phyloP scores from a whole-genome alignment of 2,329 filamentous ascomycete species.

The Exophiala oligosperma region DNA sequence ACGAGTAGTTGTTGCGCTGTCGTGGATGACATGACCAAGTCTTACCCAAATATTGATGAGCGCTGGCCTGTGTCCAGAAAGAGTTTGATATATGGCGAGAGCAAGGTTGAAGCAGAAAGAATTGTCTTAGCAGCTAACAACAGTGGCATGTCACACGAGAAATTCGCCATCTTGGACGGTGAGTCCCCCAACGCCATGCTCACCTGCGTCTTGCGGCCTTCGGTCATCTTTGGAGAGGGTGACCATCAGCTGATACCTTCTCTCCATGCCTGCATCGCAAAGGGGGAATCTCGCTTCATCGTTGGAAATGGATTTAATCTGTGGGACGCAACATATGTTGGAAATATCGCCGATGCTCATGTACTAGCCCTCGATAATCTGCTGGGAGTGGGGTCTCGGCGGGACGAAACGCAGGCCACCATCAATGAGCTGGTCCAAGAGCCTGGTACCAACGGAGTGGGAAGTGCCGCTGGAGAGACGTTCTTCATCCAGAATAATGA shows the following conservation, averaged over 20 bases:
- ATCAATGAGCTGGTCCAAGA: neutral
- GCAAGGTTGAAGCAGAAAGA: conserved; percentile 43
- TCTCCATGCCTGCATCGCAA: conserved; percentile 46
- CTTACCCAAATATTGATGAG: conserved; percentile 42
- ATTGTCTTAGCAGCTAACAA: conserved; percentile 41
- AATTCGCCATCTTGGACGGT: too few relatives aligned
- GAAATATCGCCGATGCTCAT: conserved; percentile 47
- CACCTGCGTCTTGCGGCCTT: conserved; percentile 45
- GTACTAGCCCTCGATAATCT: conserved; percentile 47
- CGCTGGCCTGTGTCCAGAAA: conserved; percentile 39
- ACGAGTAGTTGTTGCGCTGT: conserved; percentile 58
- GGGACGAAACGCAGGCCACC: neutral
- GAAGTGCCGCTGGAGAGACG: conserved; percentile 42
- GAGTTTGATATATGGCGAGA: conserved; percentile 47
- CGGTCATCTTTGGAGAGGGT: conserved; percentile 45
- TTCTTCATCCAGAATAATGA: conserved; percentile 51
- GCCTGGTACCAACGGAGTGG: neutral
- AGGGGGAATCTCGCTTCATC: conserved; percentile 43
- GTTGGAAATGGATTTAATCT: conserved; percentile 44
- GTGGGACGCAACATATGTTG: conserved; percentile 47
- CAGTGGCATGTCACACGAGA: neutral
- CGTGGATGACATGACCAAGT: conserved; percentile 48
- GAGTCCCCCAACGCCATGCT: conserved; percentile 27
- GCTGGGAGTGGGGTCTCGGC: conserved; percentile 33
- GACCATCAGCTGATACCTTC: conserved; percentile 44